Conservation (phyloP, 75 land plant genomes). For the Selaginella tamariscina region DNA sequence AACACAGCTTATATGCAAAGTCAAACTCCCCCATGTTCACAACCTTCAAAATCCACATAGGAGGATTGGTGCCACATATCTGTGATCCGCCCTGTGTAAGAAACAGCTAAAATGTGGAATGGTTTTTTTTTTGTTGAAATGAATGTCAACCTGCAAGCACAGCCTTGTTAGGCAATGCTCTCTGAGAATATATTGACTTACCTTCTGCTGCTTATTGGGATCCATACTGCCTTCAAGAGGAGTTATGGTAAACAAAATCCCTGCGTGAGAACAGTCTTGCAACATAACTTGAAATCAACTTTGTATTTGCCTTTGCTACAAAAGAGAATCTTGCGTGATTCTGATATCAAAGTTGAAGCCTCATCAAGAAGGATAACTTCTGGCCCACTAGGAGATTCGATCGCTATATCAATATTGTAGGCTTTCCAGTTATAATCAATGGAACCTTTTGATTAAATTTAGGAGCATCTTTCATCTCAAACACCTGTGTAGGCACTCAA, state of each 20-base stretch:
- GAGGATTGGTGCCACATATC: constrained; percentile 21
- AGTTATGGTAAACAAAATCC: neutral
- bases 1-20: constrained; percentile 14
- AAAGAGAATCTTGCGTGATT: neutral
- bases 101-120: constrained; percentile 19
- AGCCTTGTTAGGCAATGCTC: neutral
- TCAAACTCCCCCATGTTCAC: constrained; percentile 16
- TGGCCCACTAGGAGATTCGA: neutral
- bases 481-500: neutral
- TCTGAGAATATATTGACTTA: too few species aligned
- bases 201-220: neutral
- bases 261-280: neutral
- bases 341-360: neutral
- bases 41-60: constrained; percentile 10
- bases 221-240: neutral
- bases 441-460: neutral
- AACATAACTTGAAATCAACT: neutral
- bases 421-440: neutral
- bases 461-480: neutral
- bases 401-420: neutral
- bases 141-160: constrained; percentile 21
- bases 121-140: constrained; percentile 26
- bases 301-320: neutral
- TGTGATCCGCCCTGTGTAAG: constrained; percentile 25
- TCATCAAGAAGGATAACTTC: neutral